phyloP scores from a whole-genome alignment of 2,329 filamentous ascomycete species.

The Aureobasidium subglaciale region DNA sequence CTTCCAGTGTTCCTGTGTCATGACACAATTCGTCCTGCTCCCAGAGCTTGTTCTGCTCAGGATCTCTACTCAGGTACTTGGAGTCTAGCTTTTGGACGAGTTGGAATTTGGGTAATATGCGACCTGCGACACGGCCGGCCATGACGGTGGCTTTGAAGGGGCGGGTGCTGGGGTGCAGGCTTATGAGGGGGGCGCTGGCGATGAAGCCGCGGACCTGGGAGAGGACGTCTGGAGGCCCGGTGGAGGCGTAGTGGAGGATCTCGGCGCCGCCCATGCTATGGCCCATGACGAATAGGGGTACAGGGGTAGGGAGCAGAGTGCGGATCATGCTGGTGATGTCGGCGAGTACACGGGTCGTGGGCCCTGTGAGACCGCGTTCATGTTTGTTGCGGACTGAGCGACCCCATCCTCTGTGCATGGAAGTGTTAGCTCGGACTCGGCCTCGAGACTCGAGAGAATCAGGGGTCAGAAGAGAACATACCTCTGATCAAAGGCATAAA shows the following conservation, averaged over 20 bases:
- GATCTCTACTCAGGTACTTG: constrained; percentile 60
- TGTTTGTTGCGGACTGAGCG: constrained; percentile 55
- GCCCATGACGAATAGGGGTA: constrained; percentile 75
- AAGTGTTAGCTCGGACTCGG: not conserved
- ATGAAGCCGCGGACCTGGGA: constrained; percentile 64
- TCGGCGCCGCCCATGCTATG: constrained; percentile 88
- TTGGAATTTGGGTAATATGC: constrained; percentile 60
- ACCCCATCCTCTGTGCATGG: constrained; percentile 62
- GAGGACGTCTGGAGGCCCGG: constrained; percentile 45
- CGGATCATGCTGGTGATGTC: constrained; percentile 74
- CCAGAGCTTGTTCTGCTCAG: constrained; percentile 53
- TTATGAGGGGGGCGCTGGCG: constrained; percentile 71
- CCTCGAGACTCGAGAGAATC: not conserved
- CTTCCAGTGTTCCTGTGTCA: constrained; percentile 79
- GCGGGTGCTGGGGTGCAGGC: constrained; percentile 57
- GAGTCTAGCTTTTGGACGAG: constrained; percentile 59
- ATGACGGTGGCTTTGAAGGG: constrained; percentile 59
- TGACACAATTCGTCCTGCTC: constrained; percentile 66
- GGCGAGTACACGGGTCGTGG: constrained; percentile 62
- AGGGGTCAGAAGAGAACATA: not conserved
- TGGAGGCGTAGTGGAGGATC: constrained; percentile 53
- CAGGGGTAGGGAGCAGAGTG: constrained; percentile 41
- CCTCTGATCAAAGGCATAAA: constrained; percentile 72
- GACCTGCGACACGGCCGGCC: constrained; percentile 60
- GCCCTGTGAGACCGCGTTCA: constrained; percentile 65